Base-by-base conservation (phyloP, 148 eudicot genomes). In the Hydrangea macrophylla region DNA sequence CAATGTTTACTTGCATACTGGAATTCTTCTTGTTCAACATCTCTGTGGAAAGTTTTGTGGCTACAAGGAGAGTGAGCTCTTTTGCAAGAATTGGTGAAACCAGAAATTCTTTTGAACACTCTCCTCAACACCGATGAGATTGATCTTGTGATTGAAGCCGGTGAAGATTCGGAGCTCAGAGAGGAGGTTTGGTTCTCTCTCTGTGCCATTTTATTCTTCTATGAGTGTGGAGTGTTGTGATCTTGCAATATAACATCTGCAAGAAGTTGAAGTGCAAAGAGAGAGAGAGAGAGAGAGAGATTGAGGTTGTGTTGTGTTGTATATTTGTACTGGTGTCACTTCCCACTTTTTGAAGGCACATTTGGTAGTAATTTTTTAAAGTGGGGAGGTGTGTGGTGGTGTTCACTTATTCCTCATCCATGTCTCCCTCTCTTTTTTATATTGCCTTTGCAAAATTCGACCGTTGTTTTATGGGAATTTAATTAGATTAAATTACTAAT, bases 11-110 rank as follows among this genome's bases (percentile, higher is more conserved):
- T 81, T 55, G 84, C 81, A 74, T 73, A 84, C 24, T 75, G 96
- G 55, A 78, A 78, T 45, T 90, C 98, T 59, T 90, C 98, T 70
- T 79, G 79, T 54, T 88, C 92, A 48, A 82, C 75, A 81, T 90
- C 89, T 39, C 84, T 81, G 15, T 80, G 77, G 58, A 76, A 65
- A 54, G 65, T 83, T 67, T 78, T 84, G 58, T 70, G 72, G 56
- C 74, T 28, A 65, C 80, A 40, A 65, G 76, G 73, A 67, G 77
- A 67, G 12, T 74, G 80, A 51, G 70, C 68, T 25, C 44, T 55
- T 71, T 37, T 75, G 60, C 79, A 81, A 73, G 70, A 58, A 44
- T 32, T 60, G 28, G 62, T 50, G 61, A 60, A 72, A 40, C 78
- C 66, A 37, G 57, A 69, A 24, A 75, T 67, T 57, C 61, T 71